Evolutionary conservation across 1,284 basidiomycete species (phyloP), one percentile per base, ranked within the genome.

Genomic region (Melanopsichium pennsylvanicum): DNA sequence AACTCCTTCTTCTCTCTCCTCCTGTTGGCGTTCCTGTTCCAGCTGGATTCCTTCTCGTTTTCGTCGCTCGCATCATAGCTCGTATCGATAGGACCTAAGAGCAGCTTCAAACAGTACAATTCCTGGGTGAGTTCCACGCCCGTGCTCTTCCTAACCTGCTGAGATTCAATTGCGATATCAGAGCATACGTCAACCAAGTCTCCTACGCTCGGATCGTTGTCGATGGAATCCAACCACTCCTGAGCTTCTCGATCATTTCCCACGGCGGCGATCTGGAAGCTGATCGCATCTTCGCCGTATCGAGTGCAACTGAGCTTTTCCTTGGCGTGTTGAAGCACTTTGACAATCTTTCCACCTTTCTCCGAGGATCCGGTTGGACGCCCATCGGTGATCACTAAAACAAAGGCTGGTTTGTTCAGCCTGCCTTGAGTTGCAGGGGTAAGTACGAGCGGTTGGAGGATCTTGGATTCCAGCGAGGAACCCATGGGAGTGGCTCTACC

Each of bases 231-330:
- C 23, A 76, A 62, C 74, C 74, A 76, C 15, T 74, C 66, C 18
- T 75, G 72, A 3, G 74, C 74, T n/a, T 74, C 74, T 11, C 51
- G 22, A 35, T 76, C 74, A 43, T 76, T 76, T 13, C 74, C 74
- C 0, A 76, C 74, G 2, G 70, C 70, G 18, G 69, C 69, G 42
- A 76, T 74, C 27, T 67, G 63, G 64, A 76, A 58, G 13, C 49
- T 59, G 22, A 76, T 36, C 6, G 72, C 74, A 26, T 76, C 72
- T 29, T 67, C 72, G 35, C 74, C 74, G 26, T 73, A 74, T 9
- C 55, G 23, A 1, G 66, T 60, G 0, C 36, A 39, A 3, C 45
- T 44, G 5, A 72, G 46, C 2, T 50, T 57, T 2, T 32, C 38
- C 26, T 75, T 75, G 21, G 74, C 64, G 23, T 69, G 29, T 31